A percentile compares a stretch with the other conserved stretches of the same genome.
phyloP scores from a whole-genome alignment of 2,329 filamentous ascomycete species.

The Diaporthe vaccinii region DNA sequence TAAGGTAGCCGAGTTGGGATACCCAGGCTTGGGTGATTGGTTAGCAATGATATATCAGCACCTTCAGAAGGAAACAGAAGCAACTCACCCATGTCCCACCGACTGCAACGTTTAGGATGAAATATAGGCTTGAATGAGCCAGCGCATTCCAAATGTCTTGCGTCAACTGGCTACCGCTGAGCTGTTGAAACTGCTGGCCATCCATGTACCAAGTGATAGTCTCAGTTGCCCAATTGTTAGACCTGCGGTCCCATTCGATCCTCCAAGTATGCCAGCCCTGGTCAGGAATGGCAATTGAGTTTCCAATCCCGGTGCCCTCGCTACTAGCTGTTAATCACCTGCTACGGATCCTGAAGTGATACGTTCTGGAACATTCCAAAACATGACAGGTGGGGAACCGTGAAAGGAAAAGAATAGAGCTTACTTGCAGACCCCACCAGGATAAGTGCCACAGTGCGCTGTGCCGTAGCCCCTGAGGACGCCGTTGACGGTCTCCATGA shows the following conservation, averaged over 20 bases:
- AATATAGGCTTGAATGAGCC: slow-evolving; percentile 45
- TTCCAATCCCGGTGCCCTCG: slow-evolving; percentile 58
- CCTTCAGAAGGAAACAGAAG: neutral
- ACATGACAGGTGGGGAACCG: too few species aligned
- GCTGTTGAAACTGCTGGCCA: slow-evolving; percentile 57
- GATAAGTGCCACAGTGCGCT: slow-evolving; percentile 59
- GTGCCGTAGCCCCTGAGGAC: slow-evolving; percentile 60
- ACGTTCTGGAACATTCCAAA: too few species aligned
- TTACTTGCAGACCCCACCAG: slow-evolving; percentile 60
- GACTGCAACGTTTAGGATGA: slow-evolving; percentile 50
- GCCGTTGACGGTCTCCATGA: slow-evolving; percentile 65
- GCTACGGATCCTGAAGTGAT: too few species aligned
- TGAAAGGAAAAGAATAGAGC: too few species aligned
- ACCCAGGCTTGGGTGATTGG: slow-evolving; percentile 44
- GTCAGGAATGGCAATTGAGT: slow-evolving; percentile 55
- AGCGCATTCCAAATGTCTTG: slow-evolving; percentile 58
- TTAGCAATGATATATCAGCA: neutral
- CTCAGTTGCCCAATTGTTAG: slow-evolving; percentile 59
- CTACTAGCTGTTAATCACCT: too few species aligned
- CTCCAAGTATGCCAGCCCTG: slow-evolving; percentile 64
- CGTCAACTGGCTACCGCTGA: slow-evolving; percentile 58
- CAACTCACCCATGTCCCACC: slow-evolving; percentile 50
- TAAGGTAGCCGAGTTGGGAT: slow-evolving; percentile 46
- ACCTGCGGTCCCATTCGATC: slow-evolving; percentile 60
- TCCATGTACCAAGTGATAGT: slow-evolving; percentile 64